These are phyloP conservation scores for Prunella vulgaris DNA, from an alignment of 257 asterid genomes.

Conservation along the genomic window DNA sequence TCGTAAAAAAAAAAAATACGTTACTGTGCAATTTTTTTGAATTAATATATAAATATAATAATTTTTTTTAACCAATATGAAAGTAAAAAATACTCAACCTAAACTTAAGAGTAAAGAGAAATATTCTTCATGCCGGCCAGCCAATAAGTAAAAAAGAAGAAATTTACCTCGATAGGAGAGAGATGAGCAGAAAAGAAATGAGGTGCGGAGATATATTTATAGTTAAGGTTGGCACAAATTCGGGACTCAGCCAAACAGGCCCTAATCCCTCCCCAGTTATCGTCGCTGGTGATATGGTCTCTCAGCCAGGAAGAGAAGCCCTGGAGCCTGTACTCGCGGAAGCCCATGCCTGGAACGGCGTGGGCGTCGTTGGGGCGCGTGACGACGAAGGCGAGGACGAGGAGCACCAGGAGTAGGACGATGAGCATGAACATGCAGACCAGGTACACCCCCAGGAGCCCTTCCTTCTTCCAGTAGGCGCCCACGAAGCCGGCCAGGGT, in stretches of 20 bases:
- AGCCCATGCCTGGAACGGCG: conserved; percentile 49
- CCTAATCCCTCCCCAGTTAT: conserved; percentile 77
- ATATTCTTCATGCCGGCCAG: too few relatives aligned
- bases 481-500: conserved; percentile 76
- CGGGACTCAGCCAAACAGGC: conserved; percentile 75
- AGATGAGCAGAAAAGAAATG: conserved; percentile 75
- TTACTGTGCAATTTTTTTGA: too few relatives aligned
- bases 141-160: background rate
- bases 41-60: too few relatives aligned
- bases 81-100: too few relatives aligned
- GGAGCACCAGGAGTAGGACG: conserved; percentile 50
- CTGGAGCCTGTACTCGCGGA: conserved; percentile 57
- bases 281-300: conserved; percentile 54
- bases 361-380: conserved; percentile 72
- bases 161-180: conserved; percentile 72
- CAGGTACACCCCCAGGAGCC: conserved; percentile 66
- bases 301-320: conserved; percentile 77
- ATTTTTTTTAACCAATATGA: too few relatives aligned
- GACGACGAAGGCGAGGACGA: conserved; percentile 77
- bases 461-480: conserved; percentile 79
- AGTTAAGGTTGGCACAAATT: conserved; percentile 51
- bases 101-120: too few relatives aligned
- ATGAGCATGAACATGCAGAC: conserved; percentile 90
- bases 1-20: too few relatives aligned
- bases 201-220: conserved; percentile 43